A percentile compares a stretch with the other conserved stretches of the same genome.
These are phyloP conservation scores for Acanthamoeba healyi DNA, from an alignment of 208 protist genomes.

Conservation along the genomic window DNA sequence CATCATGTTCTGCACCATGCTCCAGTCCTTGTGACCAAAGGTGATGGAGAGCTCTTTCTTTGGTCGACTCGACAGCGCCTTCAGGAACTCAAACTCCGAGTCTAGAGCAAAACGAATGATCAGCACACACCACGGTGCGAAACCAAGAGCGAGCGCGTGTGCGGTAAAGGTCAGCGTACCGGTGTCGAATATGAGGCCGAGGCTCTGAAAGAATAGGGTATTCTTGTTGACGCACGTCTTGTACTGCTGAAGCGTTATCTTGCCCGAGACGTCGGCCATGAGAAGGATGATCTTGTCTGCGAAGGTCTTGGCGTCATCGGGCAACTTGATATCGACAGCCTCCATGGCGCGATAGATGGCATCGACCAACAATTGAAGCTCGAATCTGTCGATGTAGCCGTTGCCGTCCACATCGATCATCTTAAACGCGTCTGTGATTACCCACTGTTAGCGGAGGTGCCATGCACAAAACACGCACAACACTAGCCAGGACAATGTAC, in stretches of 20 bases:
- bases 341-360: constrained; percentile 56
- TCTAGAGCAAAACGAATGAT: not conserved
- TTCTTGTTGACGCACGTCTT: constrained; percentile 62
- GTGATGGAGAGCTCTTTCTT: constrained; percentile 71
- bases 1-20: constrained; percentile 73
- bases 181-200: constrained; percentile 62
- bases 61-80: not conserved
- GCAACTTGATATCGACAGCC: constrained; percentile 65
- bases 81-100: constrained; percentile 49
- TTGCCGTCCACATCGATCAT: constrained; percentile 73
- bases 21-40: constrained; percentile 73
- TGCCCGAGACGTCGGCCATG: constrained; percentile 63
- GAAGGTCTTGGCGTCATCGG: constrained; percentile 60
- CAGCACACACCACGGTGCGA: not conserved
- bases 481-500: constrained; percentile 9
- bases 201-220: constrained; percentile 72
- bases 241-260: constrained; percentile 58
- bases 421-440: constrained; percentile 69
- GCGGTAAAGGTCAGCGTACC: not conserved
- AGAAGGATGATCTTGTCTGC: constrained; percentile 70
- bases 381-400: constrained; percentile 68
- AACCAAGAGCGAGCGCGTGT: not conserved
- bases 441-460: not conserved
- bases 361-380: constrained; percentile 69
- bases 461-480: not conserved